Evolutionary conservation across 768 basidiomycete species (phyloP), one percentile per base, ranked within the genome.

Genomic region (Suillus cothurnatus): DNA sequence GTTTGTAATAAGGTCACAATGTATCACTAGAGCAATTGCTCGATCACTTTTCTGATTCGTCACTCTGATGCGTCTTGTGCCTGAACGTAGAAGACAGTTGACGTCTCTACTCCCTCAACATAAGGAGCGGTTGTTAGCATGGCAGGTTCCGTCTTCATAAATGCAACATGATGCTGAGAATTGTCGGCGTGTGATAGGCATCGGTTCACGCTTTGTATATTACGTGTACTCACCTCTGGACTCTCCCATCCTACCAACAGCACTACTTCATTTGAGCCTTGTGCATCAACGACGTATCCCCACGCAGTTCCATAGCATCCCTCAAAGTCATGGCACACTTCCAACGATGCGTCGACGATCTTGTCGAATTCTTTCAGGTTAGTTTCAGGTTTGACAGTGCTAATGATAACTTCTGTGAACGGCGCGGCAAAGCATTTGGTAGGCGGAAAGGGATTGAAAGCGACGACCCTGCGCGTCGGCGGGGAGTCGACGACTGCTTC

Each of bases 11-110:
- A 53, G 14, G 55, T 55, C 43, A 31, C 57, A 63, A 61, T 70
- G 72, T 74, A 74, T 64, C 32, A 36, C n/a, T 71, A 67, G 57
- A 63, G 61, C 68, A 67, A 34, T 38, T 55, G 6, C 28, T 39
- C 15, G 36, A 4, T 12, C 26, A 19, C 12, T 11, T 39, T 11
- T 3, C 9, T 11, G 17, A 26, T 36, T 9, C 15, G 4, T 26
- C 4, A 23, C 8, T 31, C 8, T 31, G 19, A 38, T 39, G 7
- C 19, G 12, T 43, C 34, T 34, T 34, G 55, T 19, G n/a, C n/a
- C 19, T 53, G 23, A 21, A 53, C 21, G 3, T 47, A 61, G 32
- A 61, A 50, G 14, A 43, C 31, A 7, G 52, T 55, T 1, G 31
- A 64, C 12, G 62, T 70, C 66, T 53, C 19, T 71, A 55, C 53